A percentile compares a stretch with the other conserved stretches of the same genome.
Conservation (phyloP, 2,329 filamentous ascomycete species). For the Rachicladosporium sp. region DNA sequence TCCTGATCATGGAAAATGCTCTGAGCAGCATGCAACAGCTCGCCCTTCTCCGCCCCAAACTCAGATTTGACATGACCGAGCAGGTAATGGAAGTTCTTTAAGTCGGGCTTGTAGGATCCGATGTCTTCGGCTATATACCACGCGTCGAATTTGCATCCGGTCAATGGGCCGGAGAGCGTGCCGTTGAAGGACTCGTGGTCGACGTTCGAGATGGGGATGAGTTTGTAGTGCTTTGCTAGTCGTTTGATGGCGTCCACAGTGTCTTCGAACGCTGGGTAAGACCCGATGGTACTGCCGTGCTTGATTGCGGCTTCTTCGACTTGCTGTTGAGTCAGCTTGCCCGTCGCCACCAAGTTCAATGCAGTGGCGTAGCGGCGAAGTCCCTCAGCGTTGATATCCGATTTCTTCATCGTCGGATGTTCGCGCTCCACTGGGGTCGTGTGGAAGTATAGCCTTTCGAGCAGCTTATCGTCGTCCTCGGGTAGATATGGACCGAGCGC, state of each 20-base stretch:
- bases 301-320: slow-evolving; percentile 29
- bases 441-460: slow-evolving; percentile 34
- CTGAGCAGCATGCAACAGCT: slow-evolving; percentile 57
- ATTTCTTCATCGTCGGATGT: slow-evolving; percentile 48
- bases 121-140: slow-evolving; percentile 60
- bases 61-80: slow-evolving; percentile 40
- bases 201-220: slow-evolving; percentile 51
- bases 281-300: slow-evolving; percentile 41
- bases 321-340: slow-evolving; percentile 35
- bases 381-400: slow-evolving; percentile 33
- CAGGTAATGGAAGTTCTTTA: slow-evolving; percentile 54
- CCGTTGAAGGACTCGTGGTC: slow-evolving; percentile 40
- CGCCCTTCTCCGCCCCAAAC: slow-evolving; percentile 43
- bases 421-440: slow-evolving; percentile 38
- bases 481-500: slow-evolving; percentile 36
- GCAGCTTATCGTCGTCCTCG: slow-evolving; percentile 30
- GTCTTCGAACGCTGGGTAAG: slow-evolving; percentile 47
- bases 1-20: slow-evolving; percentile 56
- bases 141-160: slow-evolving; percentile 46
- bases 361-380: slow-evolving; percentile 18
- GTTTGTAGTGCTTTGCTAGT: slow-evolving; percentile 42
- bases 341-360: slow-evolving; percentile 34
- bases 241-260: slow-evolving; percentile 40
- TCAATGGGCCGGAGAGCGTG: slow-evolving; percentile 38
- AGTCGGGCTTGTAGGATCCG: slow-evolving; percentile 57